Evolutionary conservation across 768 basidiomycete genomes (phyloP), one percentile per base, ranked within the genome.

Genomic region (Podaxis sp.): DNA sequence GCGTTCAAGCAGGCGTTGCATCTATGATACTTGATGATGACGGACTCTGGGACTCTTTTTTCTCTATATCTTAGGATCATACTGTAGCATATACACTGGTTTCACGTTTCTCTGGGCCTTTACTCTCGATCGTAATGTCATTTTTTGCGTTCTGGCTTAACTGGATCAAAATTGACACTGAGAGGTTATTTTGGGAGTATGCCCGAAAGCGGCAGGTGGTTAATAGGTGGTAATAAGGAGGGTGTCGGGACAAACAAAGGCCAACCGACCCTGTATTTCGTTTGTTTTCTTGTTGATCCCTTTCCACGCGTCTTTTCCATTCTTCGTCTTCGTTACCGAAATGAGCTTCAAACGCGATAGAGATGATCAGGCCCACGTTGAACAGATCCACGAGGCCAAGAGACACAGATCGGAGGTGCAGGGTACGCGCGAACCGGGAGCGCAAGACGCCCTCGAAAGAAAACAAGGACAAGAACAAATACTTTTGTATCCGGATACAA

Each of bases 291-390:
- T 40, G 49, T 59, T 44, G 56, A 56, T 56, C 54, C 11, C 37
- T 33, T 22, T 50, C 57, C 46, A 58, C 46, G 33, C 49, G 58
- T 59, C 48, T 22, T 37, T 59, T 51, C 36, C 58, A 13, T 40
- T 51, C 33, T 33, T 30, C 24, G 12, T 30, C 44, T 53, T 15
- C 40, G 36, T 46, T 44, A 28, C 30, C 48, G 11, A 44, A 24
- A 62, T 62, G 60, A 56, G 33, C 41, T 33, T 48, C 30, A 56
- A 62, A 38, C 53, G 60, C 60, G 52, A 13, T 1, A 20, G 44
- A 56, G 53, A 26, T 33, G 41, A 20, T 40, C 49, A 17, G 24
- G 24, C 13, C 4, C 22, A 50, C 20, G 11, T 17, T 2, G 36
- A 50, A 12, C 22, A 60, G 26, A 10, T 10, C 3, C n/a, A 41